Evolutionary conservation across 2,329 filamentous ascomycete species (phyloP).

Genomic region (Ilyonectria destructans): DNA sequence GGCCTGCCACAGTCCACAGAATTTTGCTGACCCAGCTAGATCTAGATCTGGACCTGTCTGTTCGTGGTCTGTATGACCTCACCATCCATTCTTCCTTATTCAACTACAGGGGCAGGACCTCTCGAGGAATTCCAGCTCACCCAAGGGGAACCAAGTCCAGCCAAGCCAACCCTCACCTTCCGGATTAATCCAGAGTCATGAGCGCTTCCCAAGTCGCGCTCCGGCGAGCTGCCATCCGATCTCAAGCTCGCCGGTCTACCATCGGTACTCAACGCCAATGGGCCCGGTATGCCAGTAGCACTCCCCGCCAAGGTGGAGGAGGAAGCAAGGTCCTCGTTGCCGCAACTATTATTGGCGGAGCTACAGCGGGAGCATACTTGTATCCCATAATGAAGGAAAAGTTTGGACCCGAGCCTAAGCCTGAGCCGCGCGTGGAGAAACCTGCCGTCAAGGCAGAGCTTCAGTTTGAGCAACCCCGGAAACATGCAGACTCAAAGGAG

Average conservation of each 20-base stretch:
- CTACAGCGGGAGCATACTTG: conserved; percentile 58
- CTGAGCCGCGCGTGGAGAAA: conserved; percentile 28
- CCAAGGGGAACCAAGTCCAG: background rate
- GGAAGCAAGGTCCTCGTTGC: conserved; percentile 53
- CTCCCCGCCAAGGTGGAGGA: conserved; percentile 40
- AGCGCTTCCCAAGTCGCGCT: conserved; percentile 52
- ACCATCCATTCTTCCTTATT: conserved; percentile 39
- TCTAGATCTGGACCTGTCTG: conserved; percentile 3
- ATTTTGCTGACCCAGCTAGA: conserved; percentile 48
- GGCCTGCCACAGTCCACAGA: conserved; percentile 44
- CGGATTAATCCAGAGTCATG: conserved; percentile 44
- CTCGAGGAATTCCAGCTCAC: background rate
- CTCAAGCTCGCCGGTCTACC: conserved; percentile 42
- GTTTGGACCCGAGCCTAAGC: conserved; percentile 41
- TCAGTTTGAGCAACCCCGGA: conserved; percentile 78
- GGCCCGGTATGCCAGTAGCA: conserved; percentile 50
- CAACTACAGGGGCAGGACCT: conserved; percentile 22
- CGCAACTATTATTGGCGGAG: conserved; percentile 56
- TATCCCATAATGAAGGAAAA: conserved; percentile 55
- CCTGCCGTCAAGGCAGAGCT: conserved; percentile 65
- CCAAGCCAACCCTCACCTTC: background rate
- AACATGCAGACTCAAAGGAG: conserved; percentile 74
- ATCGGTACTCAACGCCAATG: conserved; percentile 50
- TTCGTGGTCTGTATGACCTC: conserved; percentile 46
- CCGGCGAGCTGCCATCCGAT: conserved; percentile 48